Base-by-base conservation (phyloP, 345 rosid species). In the Arabidopsis suecica region DNA sequence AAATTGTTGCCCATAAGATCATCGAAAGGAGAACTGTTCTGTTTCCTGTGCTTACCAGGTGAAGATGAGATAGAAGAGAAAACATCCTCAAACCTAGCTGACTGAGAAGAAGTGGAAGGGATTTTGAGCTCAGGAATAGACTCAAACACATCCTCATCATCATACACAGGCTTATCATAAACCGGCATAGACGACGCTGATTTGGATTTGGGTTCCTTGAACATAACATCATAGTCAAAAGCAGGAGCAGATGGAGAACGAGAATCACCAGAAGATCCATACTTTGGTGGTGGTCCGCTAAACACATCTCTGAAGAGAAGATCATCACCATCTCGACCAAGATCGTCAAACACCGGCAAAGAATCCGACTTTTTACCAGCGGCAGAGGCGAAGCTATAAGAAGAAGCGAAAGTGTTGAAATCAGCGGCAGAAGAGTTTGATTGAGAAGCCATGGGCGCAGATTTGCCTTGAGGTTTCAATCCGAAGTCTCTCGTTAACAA, bases 381-480 rank as follows among this genome's bases (percentile, higher is more conserved):
- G 13, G 82, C 82, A 60, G 73, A 47, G 5, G 85, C 84, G 34
- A 70, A 81, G 73, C 32, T 72, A 0, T 83, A 30, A 13, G 78
- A 68, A 23, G 82, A 75, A 0, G 79, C 37, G 50, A 49, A 73
- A 60, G 50, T 69, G 72, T 7, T 56, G 66, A 77, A 64, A 57
- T 74, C 65, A 44, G 32, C 32, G 3, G 77, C 9, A 3, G 77
- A 69, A 16, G 78, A 60, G 61, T 25, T 74, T 20, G 89, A 78
- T 33, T 87, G 81, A 41, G 91, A 76, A 0, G 90, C 87, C 96
- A 90, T 90, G 38, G 93, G 93, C 16, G 90, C 91, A 14, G 91
- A 81, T 72, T 88, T 90, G 9, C 93, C 96, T 25, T 88, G 96
- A 41, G 91, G 96, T 47, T 85, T 88, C 80, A 80, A 80, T 47